Evolutionary conservation across 495 filamentous ascomycete species (phyloP).

Genomic region (Jackrogersella minutella): DNA sequence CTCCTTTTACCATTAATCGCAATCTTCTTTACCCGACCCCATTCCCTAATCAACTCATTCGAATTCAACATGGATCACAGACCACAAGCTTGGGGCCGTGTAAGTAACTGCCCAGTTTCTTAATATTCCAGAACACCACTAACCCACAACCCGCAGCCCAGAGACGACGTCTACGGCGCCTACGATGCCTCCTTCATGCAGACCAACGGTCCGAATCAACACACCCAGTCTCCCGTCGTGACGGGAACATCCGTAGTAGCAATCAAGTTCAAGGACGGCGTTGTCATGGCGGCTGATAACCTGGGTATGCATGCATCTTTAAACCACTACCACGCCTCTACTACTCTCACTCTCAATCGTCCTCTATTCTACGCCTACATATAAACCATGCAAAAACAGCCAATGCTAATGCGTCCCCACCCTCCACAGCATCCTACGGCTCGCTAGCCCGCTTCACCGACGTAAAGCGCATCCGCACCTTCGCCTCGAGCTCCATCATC

Average conservation of each 20-base stretch:
- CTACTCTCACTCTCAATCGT: not conserved
- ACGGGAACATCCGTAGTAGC: constrained; percentile 95
- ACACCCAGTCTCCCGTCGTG: constrained; percentile 90
- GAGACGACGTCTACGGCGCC: constrained; percentile 93
- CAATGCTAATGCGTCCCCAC: constrained; percentile 23
- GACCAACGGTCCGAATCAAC: constrained; percentile 70
- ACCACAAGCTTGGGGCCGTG: constrained; percentile 95
- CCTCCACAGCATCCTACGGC: constrained; percentile 84
- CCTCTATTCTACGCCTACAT: not conserved
- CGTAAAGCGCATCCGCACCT: constrained; percentile 86
- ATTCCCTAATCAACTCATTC: not conserved
- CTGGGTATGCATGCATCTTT: constrained; percentile 67
- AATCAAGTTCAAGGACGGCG: constrained; percentile 93
- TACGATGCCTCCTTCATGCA: constrained; percentile 89
- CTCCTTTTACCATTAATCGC: not conserved
- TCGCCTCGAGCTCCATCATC: constrained; percentile 78
- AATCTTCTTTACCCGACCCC: not conserved
- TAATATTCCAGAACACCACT: constrained; percentile 11
- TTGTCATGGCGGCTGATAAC: constrained; percentile 96
- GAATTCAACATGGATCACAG: constrained; percentile 81
- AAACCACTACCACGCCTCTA: not conserved
- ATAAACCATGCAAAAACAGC: not conserved
- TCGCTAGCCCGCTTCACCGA: constrained; percentile 96
- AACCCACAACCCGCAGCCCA: constrained; percentile 65
- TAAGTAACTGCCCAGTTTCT: constrained; percentile 57